Evolutionary conservation across 306 rosid species (phyloP).

Genomic region (Leucaena leucocephala): DNA sequence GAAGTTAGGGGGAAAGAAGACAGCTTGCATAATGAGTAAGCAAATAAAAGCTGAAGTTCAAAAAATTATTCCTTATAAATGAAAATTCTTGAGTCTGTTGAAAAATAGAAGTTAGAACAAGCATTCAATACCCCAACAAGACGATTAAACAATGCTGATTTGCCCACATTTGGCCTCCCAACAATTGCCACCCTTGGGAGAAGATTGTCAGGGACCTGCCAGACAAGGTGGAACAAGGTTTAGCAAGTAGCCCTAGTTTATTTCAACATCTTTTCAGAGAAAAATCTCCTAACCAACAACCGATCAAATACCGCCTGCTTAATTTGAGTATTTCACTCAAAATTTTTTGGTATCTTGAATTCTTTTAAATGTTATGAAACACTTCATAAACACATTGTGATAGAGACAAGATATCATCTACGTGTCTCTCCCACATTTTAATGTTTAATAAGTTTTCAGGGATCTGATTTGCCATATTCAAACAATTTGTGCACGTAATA

Average conservation of each 20-base stretch:
- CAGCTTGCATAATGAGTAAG: conserved; percentile 1
- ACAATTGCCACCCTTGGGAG: conserved; percentile 86
- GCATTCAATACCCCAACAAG: conserved; percentile 78
- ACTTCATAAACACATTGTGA: not conserved
- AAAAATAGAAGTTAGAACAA: conserved; percentile 36
- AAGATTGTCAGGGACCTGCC: conserved; percentile 86
- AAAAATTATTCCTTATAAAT: conserved; percentile 20
- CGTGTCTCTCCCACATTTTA: not conserved
- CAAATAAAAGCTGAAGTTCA: conserved; percentile 11
- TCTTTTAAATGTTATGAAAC: not conserved
- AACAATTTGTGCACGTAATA: conserved; percentile 1
- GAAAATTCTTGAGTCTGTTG: conserved; percentile 16
- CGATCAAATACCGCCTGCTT: not conserved
- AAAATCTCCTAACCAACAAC: conserved; percentile 26
- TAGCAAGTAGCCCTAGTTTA: conserved; percentile 34
- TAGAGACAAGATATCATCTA: not conserved
- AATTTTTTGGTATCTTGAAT: conserved; percentile 1
- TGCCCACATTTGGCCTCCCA: conserved; percentile 98
- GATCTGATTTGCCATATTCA: not conserved
- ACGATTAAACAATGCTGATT: conserved; percentile 91
- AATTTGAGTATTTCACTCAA: conserved; percentile 19
- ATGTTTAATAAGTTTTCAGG: not conserved
- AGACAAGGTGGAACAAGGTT: conserved; percentile 37
- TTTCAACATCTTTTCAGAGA: conserved; percentile 25
- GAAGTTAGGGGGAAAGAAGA: conserved; percentile 27